Percentiles rank a stretch among this genome's conserved stretches.
phyloP scores from a whole-genome alignment of 257 asterid genomes.

The Cinchona pubescens region DNA sequence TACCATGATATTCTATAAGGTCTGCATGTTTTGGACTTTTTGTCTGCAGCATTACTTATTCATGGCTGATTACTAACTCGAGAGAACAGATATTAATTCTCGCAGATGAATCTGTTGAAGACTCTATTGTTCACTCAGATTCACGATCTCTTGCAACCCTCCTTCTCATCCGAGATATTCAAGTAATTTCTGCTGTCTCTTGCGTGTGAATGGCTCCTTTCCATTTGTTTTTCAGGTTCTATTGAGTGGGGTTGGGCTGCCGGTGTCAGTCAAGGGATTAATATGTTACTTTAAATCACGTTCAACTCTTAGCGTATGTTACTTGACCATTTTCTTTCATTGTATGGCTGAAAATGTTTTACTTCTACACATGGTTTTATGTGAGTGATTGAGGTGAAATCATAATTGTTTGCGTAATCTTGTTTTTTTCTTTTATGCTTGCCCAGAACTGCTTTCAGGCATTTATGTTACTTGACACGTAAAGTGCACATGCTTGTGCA shows the following conservation, averaged over 20 bases:
- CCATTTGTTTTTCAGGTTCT: background rate
- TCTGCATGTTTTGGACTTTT: background rate
- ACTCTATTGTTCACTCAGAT: constrained; percentile 91
- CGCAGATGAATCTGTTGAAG: constrained; percentile 97
- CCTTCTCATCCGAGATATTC: constrained; percentile 95
- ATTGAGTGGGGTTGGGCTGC: background rate
- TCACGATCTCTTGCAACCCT: constrained; percentile 97
- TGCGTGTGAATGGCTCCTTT: background rate
- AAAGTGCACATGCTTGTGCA: background rate
- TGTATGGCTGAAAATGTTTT: background rate
- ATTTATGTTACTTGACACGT: background rate
- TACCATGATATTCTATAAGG: background rate
- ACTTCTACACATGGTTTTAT: background rate
- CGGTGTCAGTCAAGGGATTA: background rate
- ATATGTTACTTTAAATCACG: background rate
- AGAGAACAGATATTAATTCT: constrained; percentile 85
- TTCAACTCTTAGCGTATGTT: background rate
- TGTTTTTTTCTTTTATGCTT: background rate
- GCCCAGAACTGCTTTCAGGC: background rate
- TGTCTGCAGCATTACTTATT: constrained; percentile 7
- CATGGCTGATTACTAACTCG: constrained; percentile 66
- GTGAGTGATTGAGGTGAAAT: background rate
- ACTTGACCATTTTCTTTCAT: background rate
- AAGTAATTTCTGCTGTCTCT: constrained; percentile 42
- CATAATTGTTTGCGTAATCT: background rate